Base-by-base conservation (phyloP, 2,329 filamentous ascomycete genomes). In the Macrophomina phaseolina region DNA sequence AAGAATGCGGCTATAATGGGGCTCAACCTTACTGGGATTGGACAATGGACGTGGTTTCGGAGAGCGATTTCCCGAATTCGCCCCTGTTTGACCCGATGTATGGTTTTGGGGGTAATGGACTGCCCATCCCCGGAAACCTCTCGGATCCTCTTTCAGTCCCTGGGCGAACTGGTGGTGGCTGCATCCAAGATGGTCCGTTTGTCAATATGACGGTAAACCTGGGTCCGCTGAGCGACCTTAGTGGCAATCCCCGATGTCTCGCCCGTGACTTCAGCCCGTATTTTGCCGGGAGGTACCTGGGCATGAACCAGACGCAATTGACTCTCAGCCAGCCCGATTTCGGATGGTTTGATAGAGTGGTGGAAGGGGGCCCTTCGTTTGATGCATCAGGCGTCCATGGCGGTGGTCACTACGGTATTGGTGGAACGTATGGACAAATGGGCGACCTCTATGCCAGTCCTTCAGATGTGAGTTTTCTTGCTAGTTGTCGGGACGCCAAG, bases 111-210 rank as follows among this genome's bases (percentile, higher is more conserved):
- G 64, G 64, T 12, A 68, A 68, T 64, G 58, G 64, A 18, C 40
- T 60, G 23, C 42, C n/a, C 4, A 67, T 1, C 8, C 14, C 38
- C 14, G 51, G 56, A 16, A 46, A 38, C 30, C 7, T n/a, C 11
- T 53, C 51, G 12, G 38, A 65, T 40, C 32, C 49, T 23, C 42
- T 45, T 9, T 55, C 34, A n/a, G 62, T 65, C 9, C 40, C 51
- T n/a, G 40, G 63, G 5, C 23, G 52, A n/a, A 28, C 51, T 6
- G 86, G 86, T 9, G 86, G 86, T 42, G 86, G 86, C 1, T 88
- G 85, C 71, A 78, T 89, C 3, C 78, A 74, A n/a, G 79, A 77
- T 0, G 85, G 85, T 0, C 85, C 85, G 0, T 86, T 87, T 75
- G 81, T 78, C 69, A 78, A 86, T 70, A 75, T 71, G 70, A 71